Evolutionary conservation across 768 basidiomycete species (phyloP), one percentile per base, ranked within the genome.

Genomic region (Omphalotus guepiniiformis): DNA sequence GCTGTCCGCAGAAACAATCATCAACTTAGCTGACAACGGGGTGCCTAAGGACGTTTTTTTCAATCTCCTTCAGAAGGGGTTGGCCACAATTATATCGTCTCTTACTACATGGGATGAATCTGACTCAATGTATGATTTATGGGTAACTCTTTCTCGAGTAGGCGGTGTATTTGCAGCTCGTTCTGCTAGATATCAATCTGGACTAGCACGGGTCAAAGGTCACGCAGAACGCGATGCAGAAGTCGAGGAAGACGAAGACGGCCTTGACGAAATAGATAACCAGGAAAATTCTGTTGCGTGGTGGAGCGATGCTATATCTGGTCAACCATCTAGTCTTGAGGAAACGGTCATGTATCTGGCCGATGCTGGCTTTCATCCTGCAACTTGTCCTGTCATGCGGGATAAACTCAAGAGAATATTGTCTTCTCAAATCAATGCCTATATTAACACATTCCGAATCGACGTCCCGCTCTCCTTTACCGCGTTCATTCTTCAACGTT

Each of bases 291-390:
- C 83, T n/a, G 64, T 67, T 16, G 80, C 83, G 1, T 85, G 83
- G 82, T 85, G 82, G 82, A 68, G 65, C n/a, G 83, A 87, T 50
- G 71, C 78, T 19, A 64, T 79, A 25, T 82, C 81, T 40, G 84
- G 77, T 3, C 72, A 71, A 34, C 85, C 85, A 0, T 83, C 83
- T 1, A 63, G 69, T 18, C 64, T 86, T 3, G 82, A 80, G 53
- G 85, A 88, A 58, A 85, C 82, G 0, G 62, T 73, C 21, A 67
- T 86, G 70, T 63, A 62, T 4, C 63, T 85, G 16, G 59, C 86
- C 1, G 81, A 79, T 57, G 58, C 79, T 9, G 82, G 83, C 0
- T 85, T 88, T 54, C 65, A 57, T 4, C 84, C 84, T 1, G 48
- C 66, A 32, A 61, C 55, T 2, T 78, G 71, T 39, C 61, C 71